Evolutionary conservation across 2,329 filamentous ascomycete species (phyloP).

Genomic region (Arthrobotrys iridis): DNA sequence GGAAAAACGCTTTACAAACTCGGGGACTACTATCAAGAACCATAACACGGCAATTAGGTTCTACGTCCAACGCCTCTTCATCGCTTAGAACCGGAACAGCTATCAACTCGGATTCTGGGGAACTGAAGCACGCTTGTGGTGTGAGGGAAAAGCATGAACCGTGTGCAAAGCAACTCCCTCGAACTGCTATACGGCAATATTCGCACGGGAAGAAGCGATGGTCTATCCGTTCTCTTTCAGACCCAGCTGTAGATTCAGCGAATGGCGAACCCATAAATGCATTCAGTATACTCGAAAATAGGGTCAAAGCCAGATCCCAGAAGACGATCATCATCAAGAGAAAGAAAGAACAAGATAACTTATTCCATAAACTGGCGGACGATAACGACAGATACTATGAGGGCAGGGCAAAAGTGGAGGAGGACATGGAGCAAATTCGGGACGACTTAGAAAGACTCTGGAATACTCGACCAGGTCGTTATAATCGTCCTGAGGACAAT

Average conservation of each 20-base stretch:
- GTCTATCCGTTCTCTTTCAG: not conserved
- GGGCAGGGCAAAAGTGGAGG: not conserved
- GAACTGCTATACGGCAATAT: not conserved
- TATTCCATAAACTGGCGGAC: not conserved
- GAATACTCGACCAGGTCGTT: not conserved
- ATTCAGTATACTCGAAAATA: slow-evolving; percentile 12
- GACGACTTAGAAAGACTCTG: not conserved
- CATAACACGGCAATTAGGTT: slow-evolving; percentile 22
- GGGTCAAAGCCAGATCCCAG: not conserved
- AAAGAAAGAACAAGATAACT: not conserved
- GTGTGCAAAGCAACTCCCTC: not conserved
- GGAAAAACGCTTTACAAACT: slow-evolving; percentile 9
- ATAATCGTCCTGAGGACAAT: slow-evolving; percentile 2
- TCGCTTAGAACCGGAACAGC: not conserved
- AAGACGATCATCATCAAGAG: not conserved
- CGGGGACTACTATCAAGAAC: not conserved
- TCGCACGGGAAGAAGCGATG: not conserved
- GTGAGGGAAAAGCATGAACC: not conserved
- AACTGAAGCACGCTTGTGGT: not conserved
- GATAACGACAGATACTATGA: not conserved
- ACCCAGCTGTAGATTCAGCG: not conserved
- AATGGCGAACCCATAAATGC: not conserved
- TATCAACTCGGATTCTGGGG: not conserved
- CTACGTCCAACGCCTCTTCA: not conserved
- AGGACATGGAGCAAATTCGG: not conserved